Evolutionary conservation across 176 grass and related monocot species (phyloP).

Genomic region (Echinochloa phyllopogon): DNA sequence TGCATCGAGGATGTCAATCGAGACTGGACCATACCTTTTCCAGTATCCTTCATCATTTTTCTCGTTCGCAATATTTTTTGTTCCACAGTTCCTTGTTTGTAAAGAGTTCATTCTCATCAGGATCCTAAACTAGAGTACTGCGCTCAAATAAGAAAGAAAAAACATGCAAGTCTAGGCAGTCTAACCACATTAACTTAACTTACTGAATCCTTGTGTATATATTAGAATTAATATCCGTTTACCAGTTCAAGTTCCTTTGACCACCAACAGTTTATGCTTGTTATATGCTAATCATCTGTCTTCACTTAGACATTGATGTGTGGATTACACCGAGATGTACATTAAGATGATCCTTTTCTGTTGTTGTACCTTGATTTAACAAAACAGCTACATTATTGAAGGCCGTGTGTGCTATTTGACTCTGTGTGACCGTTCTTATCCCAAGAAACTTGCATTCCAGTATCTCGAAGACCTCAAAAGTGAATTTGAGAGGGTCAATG

Average conservation of each 20-base stretch:
- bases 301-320: neutral
- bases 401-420: slow-evolving; percentile 87
- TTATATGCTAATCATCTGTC: neutral
- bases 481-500: slow-evolving; percentile 92
- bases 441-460: slow-evolving; percentile 97
- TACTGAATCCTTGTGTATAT: neutral
- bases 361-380: slow-evolving; percentile 46
- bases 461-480: slow-evolving; percentile 93
- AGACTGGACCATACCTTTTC: slow-evolving; percentile 85
- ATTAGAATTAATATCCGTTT: neutral
- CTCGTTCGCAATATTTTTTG: neutral
- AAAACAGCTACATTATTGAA: slow-evolving; percentile 86
- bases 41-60: slow-evolving; percentile 64
- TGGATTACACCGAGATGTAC: neutral
- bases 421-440: slow-evolving; percentile 93
- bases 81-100: neutral
- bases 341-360: neutral
- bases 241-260: slow-evolving; percentile 14
- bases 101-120: neutral
- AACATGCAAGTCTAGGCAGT: neutral
- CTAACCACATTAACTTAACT: neutral
- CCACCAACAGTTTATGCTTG: neutral
- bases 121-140: neutral
- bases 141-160: neutral
- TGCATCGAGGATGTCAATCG: slow-evolving; percentile 85